Base-by-base conservation (phyloP, 1,139 yeast genomes). In the Suhomyces anneliseae region DNA sequence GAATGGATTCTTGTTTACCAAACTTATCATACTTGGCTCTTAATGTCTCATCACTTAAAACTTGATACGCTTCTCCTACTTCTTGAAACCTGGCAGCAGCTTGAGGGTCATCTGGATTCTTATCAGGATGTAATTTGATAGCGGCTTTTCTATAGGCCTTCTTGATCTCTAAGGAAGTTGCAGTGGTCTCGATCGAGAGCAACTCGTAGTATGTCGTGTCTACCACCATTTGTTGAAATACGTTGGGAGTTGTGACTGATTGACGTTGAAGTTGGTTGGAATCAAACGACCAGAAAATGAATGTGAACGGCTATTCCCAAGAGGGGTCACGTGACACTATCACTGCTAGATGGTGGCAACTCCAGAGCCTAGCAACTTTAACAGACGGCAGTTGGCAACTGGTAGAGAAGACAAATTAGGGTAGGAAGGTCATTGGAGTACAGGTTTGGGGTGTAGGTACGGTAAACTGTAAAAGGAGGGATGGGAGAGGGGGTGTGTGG, bases 81-180 rank as follows among this genome's bases (percentile, higher is more conserved):
- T 77, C 85, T 60, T 84, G 88, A 56, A 84, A 84, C 59, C 74
- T 78, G 14, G 75, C 69, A 39, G 92, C 92, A 6, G 97, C 97
- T 29, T 73, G 72, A 7, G 93, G 92, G 59, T 86, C 88, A 57
- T 85, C 82, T 8, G 97, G 98, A 60, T 93, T 90, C 71, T 93
- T 95, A 66, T 93, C 99, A 0, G 99, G 99, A 66, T 95, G 99
- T 53, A 90, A 86, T 49, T 72, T 76, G 64, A 93, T 85, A 8
- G 98, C 98, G 61, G 85, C 84, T 66, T 86, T 87, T 52, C 99
- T 78, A 69, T 93, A 93, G 0, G 97, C 97, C 66, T 89, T 90
- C 66, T 93, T 95, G 67, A 93, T 92, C 48, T 90, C 96, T 29
- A 83, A 74, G 7, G 87, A 81, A 1, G 92, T 81, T 36, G 99